Base-by-base conservation (phyloP, 768 basidiomycete genomes). In the Mycena albidolilacea region DNA sequence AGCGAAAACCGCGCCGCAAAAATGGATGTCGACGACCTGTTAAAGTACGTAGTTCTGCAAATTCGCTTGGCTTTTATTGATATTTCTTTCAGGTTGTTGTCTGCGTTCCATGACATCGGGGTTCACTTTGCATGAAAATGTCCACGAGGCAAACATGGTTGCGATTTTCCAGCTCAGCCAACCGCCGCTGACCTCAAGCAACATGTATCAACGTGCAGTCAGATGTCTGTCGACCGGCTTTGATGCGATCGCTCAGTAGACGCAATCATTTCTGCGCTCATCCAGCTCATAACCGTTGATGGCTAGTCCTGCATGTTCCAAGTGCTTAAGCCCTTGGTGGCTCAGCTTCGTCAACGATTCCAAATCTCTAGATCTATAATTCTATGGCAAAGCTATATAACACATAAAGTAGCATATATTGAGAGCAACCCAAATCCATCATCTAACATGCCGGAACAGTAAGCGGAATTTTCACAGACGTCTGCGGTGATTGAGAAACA, bases 21-120 rank as follows among this genome's bases (percentile, higher is more conserved):
- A 82, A 97, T 99, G 96, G 91, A 93, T 69, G 87, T 98, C 12
- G 94, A 97, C 75, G 97, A 97, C 80, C 85, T 98, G 30, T 85
- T 98, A 46, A 96, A 93, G 95, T 96, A 78, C 66, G 92, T 84
- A 30, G 17, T 9, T 11, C 39, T 43, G 59, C 43, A 15, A 39
- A 3, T 41, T 67, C 23, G 37, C 52, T 37, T 52, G 39, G 38
- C 46, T 30, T 55, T 38, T 66, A 9, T 54, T 78, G n/a, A 75
- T 55, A 64, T 41, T 23, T 57, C 46, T 43, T 41, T 61, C 76
- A 94, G 93, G 81, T 77, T 94, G 23, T 78, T 94, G n/a, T 87
- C 91, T 37, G 90, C 92, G 9, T 93, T 94, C 80, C 92, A 93
- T 72, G 91, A 93, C 64, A 87, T 86, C 60, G 92, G 92, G n/a